Conservation (phyloP, 352 stramenopile species). For the Phytophthora citrophthora region DNA sequence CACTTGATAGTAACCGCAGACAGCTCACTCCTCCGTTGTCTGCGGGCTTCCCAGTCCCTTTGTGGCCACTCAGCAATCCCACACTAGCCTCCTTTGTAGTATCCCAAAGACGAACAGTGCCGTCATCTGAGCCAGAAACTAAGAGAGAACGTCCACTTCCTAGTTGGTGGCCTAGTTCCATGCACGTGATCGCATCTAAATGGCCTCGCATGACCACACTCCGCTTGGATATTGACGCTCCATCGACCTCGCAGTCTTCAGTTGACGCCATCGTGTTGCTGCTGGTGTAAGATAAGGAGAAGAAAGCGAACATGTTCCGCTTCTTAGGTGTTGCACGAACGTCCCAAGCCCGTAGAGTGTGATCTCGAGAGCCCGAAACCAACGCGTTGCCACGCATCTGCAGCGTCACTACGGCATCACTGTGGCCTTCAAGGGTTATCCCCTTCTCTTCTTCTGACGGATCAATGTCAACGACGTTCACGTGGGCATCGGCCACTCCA, state of each 20-base stretch:
- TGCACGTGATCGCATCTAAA: slow-evolving; percentile 60
- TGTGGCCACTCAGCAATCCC: slow-evolving; percentile 54
- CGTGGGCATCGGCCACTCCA: slow-evolving; percentile 46
- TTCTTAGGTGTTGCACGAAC: slow-evolving; percentile 65
- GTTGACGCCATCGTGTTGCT: slow-evolving; percentile 15
- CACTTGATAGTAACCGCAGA: slow-evolving; percentile 66
- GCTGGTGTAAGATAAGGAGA: slow-evolving; percentile 37
- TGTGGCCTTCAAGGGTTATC: slow-evolving; percentile 63
- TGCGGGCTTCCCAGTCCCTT: slow-evolving; percentile 19
- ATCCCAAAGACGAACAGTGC: slow-evolving; percentile 80
- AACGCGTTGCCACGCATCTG: slow-evolving; percentile 68
- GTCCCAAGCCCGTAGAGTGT: slow-evolving; percentile 79
- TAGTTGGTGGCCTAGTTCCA: slow-evolving; percentile 80
- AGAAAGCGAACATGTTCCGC: slow-evolving; percentile 69
- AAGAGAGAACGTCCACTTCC: slow-evolving; percentile 61
- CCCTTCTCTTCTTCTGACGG: slow-evolving; percentile 37
- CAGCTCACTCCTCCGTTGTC: slow-evolving; percentile 52
- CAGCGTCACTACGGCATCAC: slow-evolving; percentile 56
- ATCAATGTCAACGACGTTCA: slow-evolving; percentile 52
- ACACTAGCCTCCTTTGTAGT: slow-evolving; percentile 66
- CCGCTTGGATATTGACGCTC: slow-evolving; percentile 58
- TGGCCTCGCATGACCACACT: slow-evolving; percentile 75
- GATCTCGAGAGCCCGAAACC: slow-evolving; percentile 73
- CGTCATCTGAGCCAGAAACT: slow-evolving; percentile 71
- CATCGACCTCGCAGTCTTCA: slow-evolving; percentile 55